These are phyloP conservation scores for Rhexocercosporidium sp. DNA, from an alignment of 2,329 filamentous ascomycete species.

Conservation along the genomic window DNA sequence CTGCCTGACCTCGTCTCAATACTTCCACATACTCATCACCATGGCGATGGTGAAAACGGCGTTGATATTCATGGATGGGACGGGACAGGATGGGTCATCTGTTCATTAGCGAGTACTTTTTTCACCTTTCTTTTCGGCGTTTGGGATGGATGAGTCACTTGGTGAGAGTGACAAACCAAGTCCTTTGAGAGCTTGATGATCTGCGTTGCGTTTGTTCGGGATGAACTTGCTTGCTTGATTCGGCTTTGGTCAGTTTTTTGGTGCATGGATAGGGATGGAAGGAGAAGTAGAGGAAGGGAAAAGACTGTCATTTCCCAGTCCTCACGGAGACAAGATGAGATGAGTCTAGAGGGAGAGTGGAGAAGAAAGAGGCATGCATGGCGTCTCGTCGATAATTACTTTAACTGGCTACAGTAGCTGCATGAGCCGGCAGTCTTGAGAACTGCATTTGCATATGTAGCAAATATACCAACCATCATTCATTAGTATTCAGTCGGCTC, in stretches of 20 bases:
- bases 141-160: not conserved
- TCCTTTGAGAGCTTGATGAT: no score
- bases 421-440: not conserved
- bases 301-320: no score
- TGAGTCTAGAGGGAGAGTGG: no score
- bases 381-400: no score
- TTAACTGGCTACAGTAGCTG: no score
- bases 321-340: no score
- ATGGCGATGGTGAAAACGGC: not conserved
- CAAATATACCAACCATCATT: conserved; percentile 4
- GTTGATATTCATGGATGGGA: not conserved
- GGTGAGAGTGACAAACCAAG: no score
- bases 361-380: no score
- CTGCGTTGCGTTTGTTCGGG: no score
- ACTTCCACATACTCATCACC: not conserved
- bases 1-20: not conserved
- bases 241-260: not conserved
- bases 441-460: not conserved
- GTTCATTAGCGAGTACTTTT: not conserved
- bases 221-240: not conserved
- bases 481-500: not conserved
- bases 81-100: not conserved
- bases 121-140: not conserved
- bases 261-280: no score
- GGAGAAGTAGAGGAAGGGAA: no score